Percentiles rank a stretch among this genome's conserved stretches.
phyloP scores from a whole-genome alignment of 495 filamentous ascomycete genomes.

The Xylaria castorea region DNA sequence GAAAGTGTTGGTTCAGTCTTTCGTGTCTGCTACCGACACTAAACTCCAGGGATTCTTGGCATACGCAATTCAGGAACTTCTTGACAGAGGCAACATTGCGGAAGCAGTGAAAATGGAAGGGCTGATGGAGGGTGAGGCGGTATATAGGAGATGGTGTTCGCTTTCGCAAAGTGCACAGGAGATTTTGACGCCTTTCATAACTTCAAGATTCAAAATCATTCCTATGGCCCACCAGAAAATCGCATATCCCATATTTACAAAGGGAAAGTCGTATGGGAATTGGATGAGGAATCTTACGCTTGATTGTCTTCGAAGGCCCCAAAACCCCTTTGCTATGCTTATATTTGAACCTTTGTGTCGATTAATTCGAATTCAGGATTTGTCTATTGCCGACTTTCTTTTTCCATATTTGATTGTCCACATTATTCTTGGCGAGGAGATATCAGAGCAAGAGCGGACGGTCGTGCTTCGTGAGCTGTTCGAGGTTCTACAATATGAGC shows the following conservation, averaged over 20 bases:
- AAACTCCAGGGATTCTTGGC: constrained; percentile 88
- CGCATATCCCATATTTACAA: constrained; percentile 78
- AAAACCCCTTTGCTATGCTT: constrained; percentile 69
- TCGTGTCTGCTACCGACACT: constrained; percentile 85
- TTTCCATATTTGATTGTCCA: constrained; percentile 86
- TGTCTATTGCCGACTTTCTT: constrained; percentile 82
- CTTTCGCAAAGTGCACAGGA: constrained; percentile 77
- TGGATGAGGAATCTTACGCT: constrained; percentile 84
- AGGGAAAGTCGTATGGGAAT: constrained; percentile 66
- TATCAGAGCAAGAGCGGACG: constrained; percentile 67
- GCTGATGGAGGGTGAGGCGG: constrained; percentile 51
- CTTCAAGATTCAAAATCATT: constrained; percentile 77
- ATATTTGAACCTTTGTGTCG: constrained; percentile 83
- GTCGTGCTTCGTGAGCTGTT: constrained; percentile 74
- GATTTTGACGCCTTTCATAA: constrained; percentile 83
- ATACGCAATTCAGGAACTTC: constrained; percentile 90
- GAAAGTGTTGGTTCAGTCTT: constrained; percentile 86
- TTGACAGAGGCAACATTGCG: constrained; percentile 75
- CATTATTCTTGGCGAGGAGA: constrained; percentile 67
- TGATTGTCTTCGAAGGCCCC: constrained; percentile 78
- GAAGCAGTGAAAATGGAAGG: constrained; percentile 53
- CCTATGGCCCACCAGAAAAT: constrained; percentile 60
- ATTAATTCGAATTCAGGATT: constrained; percentile 81
- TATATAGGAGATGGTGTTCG: constrained; percentile 74
- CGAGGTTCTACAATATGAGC: constrained; percentile 69